Percentiles rank a stretch among this genome's conserved stretches.
phyloP scores from a whole-genome alignment of 306 rosid genomes.

The Castanospermum australe region DNA sequence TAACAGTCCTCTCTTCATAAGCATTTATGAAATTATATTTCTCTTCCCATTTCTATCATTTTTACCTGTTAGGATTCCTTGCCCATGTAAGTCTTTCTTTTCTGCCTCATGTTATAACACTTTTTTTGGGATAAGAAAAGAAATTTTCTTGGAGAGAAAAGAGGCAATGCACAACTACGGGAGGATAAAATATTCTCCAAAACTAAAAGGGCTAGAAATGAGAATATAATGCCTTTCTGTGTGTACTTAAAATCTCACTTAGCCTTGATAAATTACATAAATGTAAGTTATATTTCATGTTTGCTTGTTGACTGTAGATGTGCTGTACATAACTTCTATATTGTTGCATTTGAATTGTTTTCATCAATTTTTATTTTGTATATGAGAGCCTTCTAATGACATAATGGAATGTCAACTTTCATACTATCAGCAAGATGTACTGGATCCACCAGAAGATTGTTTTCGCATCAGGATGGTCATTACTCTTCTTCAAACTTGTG shows the following conservation, averaged over 20 bases:
- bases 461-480: constrained; percentile 69
- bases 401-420: too few relatives aligned
- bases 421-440: constrained; percentile 54
- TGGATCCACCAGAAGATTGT: constrained; percentile 76
- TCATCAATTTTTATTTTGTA: too few relatives aligned
- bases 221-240: not conserved
- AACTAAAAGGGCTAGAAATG: not conserved
- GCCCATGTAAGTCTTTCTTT: not conserved
- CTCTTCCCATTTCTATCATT: not conserved
- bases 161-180: not conserved
- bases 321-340: too few relatives aligned
- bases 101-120: not conserved
- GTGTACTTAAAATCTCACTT: not conserved
- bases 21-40: not conserved
- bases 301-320: too few relatives aligned
- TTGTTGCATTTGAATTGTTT: too few relatives aligned
- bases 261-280: not conserved
- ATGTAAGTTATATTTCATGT: not conserved
- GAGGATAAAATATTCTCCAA: not conserved
- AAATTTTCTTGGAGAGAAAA: too few relatives aligned
- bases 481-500: constrained; percentile 68
- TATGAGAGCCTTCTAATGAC: too few relatives aligned
- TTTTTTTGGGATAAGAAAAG: too few relatives aligned
- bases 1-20: too few relatives aligned
- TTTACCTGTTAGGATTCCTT: not conserved